These are phyloP conservation scores for Alternaria sp. DNA, from an alignment of 2,329 filamentous ascomycete species.

Conservation along the genomic window DNA sequence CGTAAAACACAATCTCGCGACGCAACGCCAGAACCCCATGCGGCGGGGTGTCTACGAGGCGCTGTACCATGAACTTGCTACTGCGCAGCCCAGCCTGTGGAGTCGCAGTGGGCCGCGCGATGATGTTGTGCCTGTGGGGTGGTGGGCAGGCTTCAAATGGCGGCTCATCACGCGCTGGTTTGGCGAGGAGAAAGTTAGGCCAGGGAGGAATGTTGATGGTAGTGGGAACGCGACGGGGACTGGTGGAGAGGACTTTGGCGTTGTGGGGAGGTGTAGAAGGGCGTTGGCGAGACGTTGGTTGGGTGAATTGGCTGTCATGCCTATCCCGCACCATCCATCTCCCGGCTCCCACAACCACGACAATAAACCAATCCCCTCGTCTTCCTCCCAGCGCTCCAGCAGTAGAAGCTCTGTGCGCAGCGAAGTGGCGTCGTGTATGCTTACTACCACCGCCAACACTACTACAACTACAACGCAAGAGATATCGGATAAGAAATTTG, in stretches of 20 bases:
- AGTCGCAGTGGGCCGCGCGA: slow-evolving; percentile 54
- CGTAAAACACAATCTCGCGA: slow-evolving; percentile 54
- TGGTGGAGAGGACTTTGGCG: slow-evolving; percentile 48
- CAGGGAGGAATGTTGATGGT: slow-evolving; percentile 37
- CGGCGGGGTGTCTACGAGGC: slow-evolving; percentile 59
- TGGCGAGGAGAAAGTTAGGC: slow-evolving; percentile 49
- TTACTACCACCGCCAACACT: not conserved
- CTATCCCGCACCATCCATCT: not conserved
- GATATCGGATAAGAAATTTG: slow-evolving; percentile 23
- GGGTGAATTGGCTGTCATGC: slow-evolving; percentile 37
- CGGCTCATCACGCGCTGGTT: slow-evolving; percentile 56
- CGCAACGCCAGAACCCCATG: slow-evolving; percentile 53
- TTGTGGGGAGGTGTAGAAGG: slow-evolving; percentile 48
- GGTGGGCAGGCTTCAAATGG: slow-evolving; percentile 55
- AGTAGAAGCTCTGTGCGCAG: not conserved
- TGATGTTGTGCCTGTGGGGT: slow-evolving; percentile 49
- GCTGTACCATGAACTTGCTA: slow-evolving; percentile 57
- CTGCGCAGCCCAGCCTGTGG: slow-evolving; percentile 57
- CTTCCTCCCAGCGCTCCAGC: not conserved
- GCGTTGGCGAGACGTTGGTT: slow-evolving; percentile 52
- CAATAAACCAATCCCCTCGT: not conserved
- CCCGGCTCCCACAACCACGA: not conserved
- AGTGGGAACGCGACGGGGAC: not conserved
- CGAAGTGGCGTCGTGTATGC: not conserved
- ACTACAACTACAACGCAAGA: not conserved